phyloP scores from a whole-genome alignment of 2,329 filamentous ascomycete genomes.

The Colletotrichum falcatum region DNA sequence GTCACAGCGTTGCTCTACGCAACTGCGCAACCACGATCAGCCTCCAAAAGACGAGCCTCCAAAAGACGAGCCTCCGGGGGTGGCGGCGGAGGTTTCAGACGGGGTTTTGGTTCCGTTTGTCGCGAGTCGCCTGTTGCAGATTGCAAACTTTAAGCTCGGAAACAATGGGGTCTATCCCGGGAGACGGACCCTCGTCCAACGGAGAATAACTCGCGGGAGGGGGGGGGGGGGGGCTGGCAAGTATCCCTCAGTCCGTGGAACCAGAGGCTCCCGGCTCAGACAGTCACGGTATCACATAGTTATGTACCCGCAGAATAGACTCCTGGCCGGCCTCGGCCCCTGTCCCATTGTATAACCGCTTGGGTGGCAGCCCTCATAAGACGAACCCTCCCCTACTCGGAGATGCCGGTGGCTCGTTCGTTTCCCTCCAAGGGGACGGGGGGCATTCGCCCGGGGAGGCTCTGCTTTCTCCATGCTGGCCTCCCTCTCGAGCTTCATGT shows the following conservation, averaged over 20 bases:
- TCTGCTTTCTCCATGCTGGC: no score
- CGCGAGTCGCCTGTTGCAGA: conserved; percentile 26
- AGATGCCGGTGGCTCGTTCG: conserved; percentile 15
- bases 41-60: neutral
- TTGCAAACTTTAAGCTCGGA: neutral
- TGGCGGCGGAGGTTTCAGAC: conserved; percentile 24
- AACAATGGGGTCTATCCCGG: neutral
- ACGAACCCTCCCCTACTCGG: conserved; percentile 18
- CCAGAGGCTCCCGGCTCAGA: neutral
- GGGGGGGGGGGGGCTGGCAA: no score
- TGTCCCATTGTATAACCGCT: neutral
- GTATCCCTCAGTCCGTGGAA: no score
- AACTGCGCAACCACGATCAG: neutral
- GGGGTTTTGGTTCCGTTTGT: conserved; percentile 24
- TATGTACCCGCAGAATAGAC: conserved; percentile 17
- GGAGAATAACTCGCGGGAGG: no score
- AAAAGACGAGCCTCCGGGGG: neutral
- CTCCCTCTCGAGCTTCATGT: neutral
- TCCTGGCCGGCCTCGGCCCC: neutral
- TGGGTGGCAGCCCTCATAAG: conserved; percentile 4
- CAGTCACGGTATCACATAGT: neutral
- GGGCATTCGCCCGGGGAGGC: no score
- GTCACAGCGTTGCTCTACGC: no score
- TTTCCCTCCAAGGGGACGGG: neutral
- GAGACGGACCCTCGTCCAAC: neutral